phyloP scores from a whole-genome alignment of 2,329 filamentous ascomycete genomes.

The Talaromyces piceae region DNA sequence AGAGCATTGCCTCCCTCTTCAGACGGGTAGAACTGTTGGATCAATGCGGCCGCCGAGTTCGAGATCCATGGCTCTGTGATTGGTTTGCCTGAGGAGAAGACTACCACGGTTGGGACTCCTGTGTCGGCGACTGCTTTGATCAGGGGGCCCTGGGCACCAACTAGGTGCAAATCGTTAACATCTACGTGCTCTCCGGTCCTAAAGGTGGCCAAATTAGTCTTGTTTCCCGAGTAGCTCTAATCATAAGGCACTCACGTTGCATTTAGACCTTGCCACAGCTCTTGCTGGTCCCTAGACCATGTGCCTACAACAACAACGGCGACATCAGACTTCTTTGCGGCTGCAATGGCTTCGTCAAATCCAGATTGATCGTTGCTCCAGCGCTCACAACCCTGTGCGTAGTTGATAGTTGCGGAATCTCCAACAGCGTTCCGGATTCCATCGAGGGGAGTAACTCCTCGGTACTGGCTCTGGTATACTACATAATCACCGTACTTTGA shows the following conservation, averaged over 20 bases:
- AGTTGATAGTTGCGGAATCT: conserved; percentile 54
- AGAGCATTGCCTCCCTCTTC: conserved; percentile 61
- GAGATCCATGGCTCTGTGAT: conserved; percentile 68
- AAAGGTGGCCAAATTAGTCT: neutral
- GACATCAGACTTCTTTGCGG: conserved; percentile 60
- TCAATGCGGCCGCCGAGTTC: conserved; percentile 53
- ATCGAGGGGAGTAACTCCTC: conserved; percentile 62
- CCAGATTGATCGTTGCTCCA: conserved; percentile 65
- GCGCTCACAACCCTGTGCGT: conserved; percentile 62
- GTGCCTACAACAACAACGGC: conserved; percentile 68
- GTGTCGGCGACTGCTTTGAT: conserved; percentile 61
- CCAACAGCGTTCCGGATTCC: conserved; percentile 56
- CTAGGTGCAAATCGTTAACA: conserved; percentile 54
- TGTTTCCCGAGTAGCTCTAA: neutral
- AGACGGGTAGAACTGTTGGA: conserved; percentile 69
- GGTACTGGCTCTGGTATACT: conserved; percentile 55
- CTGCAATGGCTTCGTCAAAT: conserved; percentile 58
- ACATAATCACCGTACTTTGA: conserved; percentile 65
- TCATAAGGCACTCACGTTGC: conserved; percentile 43
- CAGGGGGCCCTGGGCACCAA: conserved; percentile 62
- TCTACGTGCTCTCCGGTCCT: conserved; percentile 66
- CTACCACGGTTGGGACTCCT: conserved; percentile 59
- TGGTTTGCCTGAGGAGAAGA: conserved; percentile 64
- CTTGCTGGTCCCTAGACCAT: conserved; percentile 64
- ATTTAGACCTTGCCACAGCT: conserved; percentile 64